Percentiles rank a stretch among this genome's conserved stretches.
phyloP scores from a whole-genome alignment of 2,329 filamentous ascomycete species.

The Ascomycota sp. region DNA sequence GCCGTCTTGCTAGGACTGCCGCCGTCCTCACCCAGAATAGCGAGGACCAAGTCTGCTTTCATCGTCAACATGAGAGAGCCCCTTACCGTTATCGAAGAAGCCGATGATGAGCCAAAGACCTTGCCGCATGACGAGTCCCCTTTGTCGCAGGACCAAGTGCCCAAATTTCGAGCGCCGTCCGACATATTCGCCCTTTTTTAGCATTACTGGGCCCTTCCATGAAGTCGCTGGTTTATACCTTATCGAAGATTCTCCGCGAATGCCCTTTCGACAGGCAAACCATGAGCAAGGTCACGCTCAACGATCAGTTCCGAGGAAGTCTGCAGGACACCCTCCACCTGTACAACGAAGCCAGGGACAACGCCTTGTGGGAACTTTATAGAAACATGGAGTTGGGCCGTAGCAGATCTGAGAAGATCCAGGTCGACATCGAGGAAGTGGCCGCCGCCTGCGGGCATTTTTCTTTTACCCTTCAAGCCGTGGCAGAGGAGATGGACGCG shows the following conservation, averaged over 20 bases:
- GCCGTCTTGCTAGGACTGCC: slow-evolving; percentile 3
- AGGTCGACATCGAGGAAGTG: slow-evolving; percentile 91
- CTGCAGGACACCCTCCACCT: slow-evolving; percentile 61
- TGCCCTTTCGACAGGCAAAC: slow-evolving; percentile 57
- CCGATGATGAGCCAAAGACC: slow-evolving; percentile 22
- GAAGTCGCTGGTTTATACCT: slow-evolving; percentile 82
- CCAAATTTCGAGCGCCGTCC: slow-evolving; percentile 38
- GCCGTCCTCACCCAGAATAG: slow-evolving; percentile 8
- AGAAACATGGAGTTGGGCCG: slow-evolving; percentile 53
- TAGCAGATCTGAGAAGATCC: slow-evolving; percentile 48
- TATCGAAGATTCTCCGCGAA: slow-evolving; percentile 75
- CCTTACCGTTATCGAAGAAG: slow-evolving; percentile 43
- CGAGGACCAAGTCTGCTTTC: slow-evolving; percentile 10
- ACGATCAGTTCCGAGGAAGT: slow-evolving; percentile 62
- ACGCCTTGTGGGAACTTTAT: slow-evolving; percentile 64
- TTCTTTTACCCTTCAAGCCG: slow-evolving; percentile 74
- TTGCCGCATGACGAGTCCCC: slow-evolving; percentile 10
- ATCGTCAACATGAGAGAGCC: slow-evolving; percentile 23
- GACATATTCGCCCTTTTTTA: slow-evolving; percentile 92
- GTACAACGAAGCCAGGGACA: slow-evolving; percentile 55
- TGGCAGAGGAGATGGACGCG: slow-evolving; percentile 71
- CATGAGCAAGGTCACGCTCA: slow-evolving; percentile 49
- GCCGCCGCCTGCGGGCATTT: slow-evolving; percentile 96
- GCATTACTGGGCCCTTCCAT: slow-evolving; percentile 76
- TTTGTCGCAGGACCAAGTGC: slow-evolving; percentile 9